Evolutionary conservation across 1,284 basidiomycete species (phyloP).

Genomic region (Trichosporon asahii): DNA sequence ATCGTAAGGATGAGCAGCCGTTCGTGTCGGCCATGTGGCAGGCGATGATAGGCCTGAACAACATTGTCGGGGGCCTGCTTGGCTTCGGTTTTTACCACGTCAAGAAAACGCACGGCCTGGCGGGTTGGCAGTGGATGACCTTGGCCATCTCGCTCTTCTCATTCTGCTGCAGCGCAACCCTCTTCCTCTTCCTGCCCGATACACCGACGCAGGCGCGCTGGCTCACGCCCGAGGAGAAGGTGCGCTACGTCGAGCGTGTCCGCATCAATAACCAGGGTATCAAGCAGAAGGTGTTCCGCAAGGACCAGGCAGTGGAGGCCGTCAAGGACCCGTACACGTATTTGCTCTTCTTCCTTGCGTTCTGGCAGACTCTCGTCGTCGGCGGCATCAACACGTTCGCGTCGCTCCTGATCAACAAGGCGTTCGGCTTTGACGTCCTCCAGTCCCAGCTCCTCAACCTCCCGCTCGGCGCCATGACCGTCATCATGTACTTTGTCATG

Average conservation of each 20-base stretch:
- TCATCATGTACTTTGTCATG: slow-evolving; percentile 21
- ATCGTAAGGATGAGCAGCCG: slow-evolving; percentile 28
- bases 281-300: slow-evolving; percentile 32
- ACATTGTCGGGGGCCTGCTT: slow-evolving; percentile 13
- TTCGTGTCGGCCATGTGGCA: slow-evolving; percentile 14
- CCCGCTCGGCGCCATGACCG: slow-evolving; percentile 24
- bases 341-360: slow-evolving; percentile 32
- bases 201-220: slow-evolving; percentile 34
- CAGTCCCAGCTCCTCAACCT: slow-evolving; percentile 28
- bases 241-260: slow-evolving; percentile 37
- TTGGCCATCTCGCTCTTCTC: slow-evolving; percentile 28
- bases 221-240: slow-evolving; percentile 32
- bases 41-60: slow-evolving; percentile 22
- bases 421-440: slow-evolving; percentile 26
- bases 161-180: slow-evolving; percentile 16
- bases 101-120: slow-evolving; percentile 12
- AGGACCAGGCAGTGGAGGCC: slow-evolving; percentile 32
- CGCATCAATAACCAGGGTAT: slow-evolving; percentile 41
- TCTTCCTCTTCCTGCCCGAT: slow-evolving; percentile 37
- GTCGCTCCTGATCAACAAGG: slow-evolving; percentile 28
- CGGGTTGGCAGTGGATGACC: slow-evolving; percentile 38
- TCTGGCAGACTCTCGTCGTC: slow-evolving; percentile 33
- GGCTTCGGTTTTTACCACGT: slow-evolving; percentile 8
- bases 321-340: slow-evolving; percentile 34
- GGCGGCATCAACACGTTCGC: slow-evolving; percentile 37